Evolutionary conservation across 257 asterid genomes (phyloP), one percentile per base, ranked within the genome.

Genomic region (Nicotiana obtusifolia): DNA sequence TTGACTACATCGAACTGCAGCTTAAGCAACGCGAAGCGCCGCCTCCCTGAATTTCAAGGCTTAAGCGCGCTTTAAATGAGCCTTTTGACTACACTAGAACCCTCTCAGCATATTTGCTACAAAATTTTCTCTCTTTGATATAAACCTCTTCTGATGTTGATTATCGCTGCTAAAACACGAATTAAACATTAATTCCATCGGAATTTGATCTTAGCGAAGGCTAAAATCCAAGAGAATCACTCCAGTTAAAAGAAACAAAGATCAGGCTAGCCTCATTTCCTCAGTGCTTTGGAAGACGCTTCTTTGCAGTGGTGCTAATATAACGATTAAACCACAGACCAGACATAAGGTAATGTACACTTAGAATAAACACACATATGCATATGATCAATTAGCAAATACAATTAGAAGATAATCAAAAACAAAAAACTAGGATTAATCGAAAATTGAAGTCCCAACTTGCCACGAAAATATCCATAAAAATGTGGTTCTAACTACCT

Each of bases 401-500:
- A 54, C 15, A 41, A 13, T 19, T 31, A 60, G 47, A 81, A 47
- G 44, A n/a, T 5, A 31, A 44, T 57, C 83, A 77, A 77, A 53
- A 62, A 69, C 68, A 80, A 84, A 30, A 60, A 24, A 76, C 61
- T 59, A 71, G 71, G 80, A 44, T 13, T 31, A 20, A 69, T 7
- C 11, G 56, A 68, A 2, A 68, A 69, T 10, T 69, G 57, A 41
- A 37, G 47, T 37, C 33, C n/a, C 31, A 41, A 41, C 35, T 41
- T 20, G 57, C 47, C 78, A 20, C 13, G 14, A 22, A 73, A 47
- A 6, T 14, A 73, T 47, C 41, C 61, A 44, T 22, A 47, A 24
- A 14, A n/a, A 41, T 13, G 77, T 69, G 81, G 35, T 66, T 83
- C 82, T 41, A 66, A 60, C 30, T 78, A 93, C 98, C 98, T 92